Conservation (phyloP, 805 yeast species). For the Lachancea sp. region DNA sequence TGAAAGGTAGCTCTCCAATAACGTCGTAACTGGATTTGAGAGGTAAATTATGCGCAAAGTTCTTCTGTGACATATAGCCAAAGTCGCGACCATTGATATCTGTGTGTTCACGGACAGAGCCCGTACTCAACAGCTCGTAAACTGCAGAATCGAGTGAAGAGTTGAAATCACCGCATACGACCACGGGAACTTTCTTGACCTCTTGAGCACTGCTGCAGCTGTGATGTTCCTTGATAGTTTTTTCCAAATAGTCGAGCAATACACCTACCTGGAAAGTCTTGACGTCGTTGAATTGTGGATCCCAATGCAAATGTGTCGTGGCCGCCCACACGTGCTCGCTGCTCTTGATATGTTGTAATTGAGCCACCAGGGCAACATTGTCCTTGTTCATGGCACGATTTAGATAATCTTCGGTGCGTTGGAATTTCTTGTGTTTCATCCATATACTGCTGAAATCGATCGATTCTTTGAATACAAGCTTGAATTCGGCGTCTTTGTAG, state of each 20-base stretch:
- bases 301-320: slow-evolving; percentile 97
- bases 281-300: slow-evolving; percentile 92
- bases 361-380: slow-evolving; percentile 75
- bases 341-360: slow-evolving; percentile 64
- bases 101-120: slow-evolving; percentile 62
- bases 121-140: slow-evolving; percentile 78
- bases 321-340: slow-evolving; percentile 70
- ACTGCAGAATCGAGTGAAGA: slow-evolving; percentile 86
- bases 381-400: slow-evolving; percentile 96
- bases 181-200: slow-evolving; percentile 58
- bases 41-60: slow-evolving; percentile 74
- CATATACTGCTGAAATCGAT: slow-evolving; percentile 81
- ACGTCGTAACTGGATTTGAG: slow-evolving; percentile 79
- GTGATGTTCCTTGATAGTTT: slow-evolving; percentile 44
- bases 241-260: slow-evolving; percentile 78
- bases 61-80: slow-evolving; percentile 85
- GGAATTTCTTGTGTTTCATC: slow-evolving; percentile 76
- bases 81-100: slow-evolving; percentile 85
- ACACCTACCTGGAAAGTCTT: slow-evolving; percentile 94
- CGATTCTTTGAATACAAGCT: slow-evolving; percentile 59
- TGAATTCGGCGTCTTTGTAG: slow-evolving; percentile 63
- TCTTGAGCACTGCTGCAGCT: slow-evolving; percentile 44
- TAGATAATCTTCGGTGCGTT: slow-evolving; percentile 88
- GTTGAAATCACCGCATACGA: slow-evolving; percentile 94
- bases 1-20: slow-evolving; percentile 87